These are phyloP conservation scores for Coelastrella sp. DNA, from an alignment of 139 green algal species.

Conservation along the genomic window DNA sequence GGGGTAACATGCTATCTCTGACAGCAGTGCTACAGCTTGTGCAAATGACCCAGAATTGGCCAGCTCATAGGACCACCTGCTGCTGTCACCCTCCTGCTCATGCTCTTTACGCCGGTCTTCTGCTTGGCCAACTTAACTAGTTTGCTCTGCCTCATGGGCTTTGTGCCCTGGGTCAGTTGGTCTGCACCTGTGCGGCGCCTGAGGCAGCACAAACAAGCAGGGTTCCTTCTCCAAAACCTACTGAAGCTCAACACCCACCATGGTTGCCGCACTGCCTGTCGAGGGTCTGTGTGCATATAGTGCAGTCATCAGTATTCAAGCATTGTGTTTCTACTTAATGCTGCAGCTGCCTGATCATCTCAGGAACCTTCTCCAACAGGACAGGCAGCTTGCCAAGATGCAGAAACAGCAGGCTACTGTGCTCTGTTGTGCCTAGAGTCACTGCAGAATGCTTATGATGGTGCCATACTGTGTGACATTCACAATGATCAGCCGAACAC, in stretches of 20 bases:
- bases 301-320: background rate
- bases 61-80: background rate
- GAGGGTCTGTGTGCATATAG: background rate
- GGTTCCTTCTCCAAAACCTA: background rate
- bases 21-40: no score
- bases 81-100: background rate
- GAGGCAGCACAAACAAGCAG: background rate
- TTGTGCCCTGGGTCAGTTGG: background rate
- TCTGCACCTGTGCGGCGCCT: constrained; percentile 31
- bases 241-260: background rate
- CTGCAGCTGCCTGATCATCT: background rate
- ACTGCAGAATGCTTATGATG: no score
- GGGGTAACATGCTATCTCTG: no score
- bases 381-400: background rate
- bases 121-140: constrained; percentile 5
- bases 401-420: no score
- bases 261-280: background rate
- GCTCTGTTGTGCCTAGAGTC: no score
- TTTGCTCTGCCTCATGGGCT: constrained; percentile 4
- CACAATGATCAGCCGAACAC: background rate
- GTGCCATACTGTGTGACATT: no score
- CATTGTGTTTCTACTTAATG: background rate
- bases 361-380: background rate
- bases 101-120: background rate
- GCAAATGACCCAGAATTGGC: background rate